Evolutionary conservation across 805 yeast species (phyloP).

Genomic region (Pichia insulana): DNA sequence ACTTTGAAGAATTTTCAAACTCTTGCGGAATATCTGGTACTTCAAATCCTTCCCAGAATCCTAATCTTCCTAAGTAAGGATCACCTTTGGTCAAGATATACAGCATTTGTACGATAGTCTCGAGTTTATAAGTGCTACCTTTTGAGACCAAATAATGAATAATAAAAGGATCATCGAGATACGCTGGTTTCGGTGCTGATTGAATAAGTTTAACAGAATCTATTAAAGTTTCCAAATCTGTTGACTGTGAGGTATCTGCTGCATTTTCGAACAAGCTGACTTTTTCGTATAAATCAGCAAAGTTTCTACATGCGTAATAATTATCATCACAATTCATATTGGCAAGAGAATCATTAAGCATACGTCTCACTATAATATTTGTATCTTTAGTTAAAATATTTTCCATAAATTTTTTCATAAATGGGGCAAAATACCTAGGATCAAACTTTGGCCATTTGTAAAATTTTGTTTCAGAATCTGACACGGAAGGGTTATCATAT

Average conservation of each 20-base stretch:
- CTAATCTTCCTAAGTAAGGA: slow-evolving; percentile 1
- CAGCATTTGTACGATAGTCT: background rate
- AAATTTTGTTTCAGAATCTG: background rate
- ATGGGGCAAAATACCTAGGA: slow-evolving; percentile 3
- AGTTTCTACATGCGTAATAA: background rate
- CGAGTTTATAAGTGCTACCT: background rate
- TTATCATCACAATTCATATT: background rate
- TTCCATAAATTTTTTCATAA: slow-evolving; percentile 4
- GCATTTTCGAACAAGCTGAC: background rate
- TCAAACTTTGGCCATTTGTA: slow-evolving; percentile 8
- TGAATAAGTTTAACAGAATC: background rate
- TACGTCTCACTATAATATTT: background rate
- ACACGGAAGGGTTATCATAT: background rate
- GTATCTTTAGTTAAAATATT: slow-evolving; percentile 1
- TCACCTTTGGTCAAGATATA: slow-evolving; percentile 3
- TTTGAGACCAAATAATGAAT: slow-evolving; percentile 5
- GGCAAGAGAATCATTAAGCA: slow-evolving; percentile 3
- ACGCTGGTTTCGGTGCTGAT: background rate
- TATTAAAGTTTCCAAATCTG: background rate
- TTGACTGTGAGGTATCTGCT: background rate
- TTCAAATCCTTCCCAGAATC: slow-evolving; percentile 8
- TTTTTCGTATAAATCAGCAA: background rate
- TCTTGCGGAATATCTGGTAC: background rate
- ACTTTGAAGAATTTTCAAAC: background rate
- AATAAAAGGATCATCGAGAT: slow-evolving; percentile 2